Conservation (phyloP, 345 rosid species). For the Eucalyptus brandiana region DNA sequence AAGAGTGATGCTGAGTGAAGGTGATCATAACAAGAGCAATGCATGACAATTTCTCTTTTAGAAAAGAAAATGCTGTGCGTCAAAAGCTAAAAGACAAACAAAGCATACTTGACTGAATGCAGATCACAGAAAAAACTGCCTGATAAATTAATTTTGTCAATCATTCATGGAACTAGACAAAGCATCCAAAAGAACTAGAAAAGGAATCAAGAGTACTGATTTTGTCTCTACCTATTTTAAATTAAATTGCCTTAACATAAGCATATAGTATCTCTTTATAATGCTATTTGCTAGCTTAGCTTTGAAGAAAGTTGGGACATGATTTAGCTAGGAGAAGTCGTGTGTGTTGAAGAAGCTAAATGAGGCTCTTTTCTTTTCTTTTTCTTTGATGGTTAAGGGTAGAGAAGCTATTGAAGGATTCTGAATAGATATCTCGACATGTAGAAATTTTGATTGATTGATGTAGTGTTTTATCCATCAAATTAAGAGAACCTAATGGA, state of each 20-base stretch:
- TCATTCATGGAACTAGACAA: neutral
- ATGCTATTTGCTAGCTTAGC: neutral
- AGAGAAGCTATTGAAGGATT: neutral
- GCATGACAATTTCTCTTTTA: neutral
- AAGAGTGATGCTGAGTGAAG: neutral
- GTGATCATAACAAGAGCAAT: neutral
- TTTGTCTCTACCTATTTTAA: neutral
- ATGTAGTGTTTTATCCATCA: neutral
- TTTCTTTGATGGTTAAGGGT: neutral
- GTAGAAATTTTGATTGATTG: neutral
- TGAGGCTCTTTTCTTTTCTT: neutral
- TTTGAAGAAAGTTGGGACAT: neutral
- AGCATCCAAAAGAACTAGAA: neutral
- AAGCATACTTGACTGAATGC: neutral
- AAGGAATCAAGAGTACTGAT: neutral
- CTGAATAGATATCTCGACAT: neutral
- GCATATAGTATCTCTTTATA: neutral
- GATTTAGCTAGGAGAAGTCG: neutral
- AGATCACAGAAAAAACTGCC: neutral
- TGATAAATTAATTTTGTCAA: neutral
- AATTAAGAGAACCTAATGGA: neutral
- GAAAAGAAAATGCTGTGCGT: neutral
- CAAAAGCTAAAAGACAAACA: neutral
- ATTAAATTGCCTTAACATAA: neutral
- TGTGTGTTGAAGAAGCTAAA: neutral